phyloP scores from a whole-genome alignment of 2,329 filamentous ascomycete species.

The Metarhizium album region DNA sequence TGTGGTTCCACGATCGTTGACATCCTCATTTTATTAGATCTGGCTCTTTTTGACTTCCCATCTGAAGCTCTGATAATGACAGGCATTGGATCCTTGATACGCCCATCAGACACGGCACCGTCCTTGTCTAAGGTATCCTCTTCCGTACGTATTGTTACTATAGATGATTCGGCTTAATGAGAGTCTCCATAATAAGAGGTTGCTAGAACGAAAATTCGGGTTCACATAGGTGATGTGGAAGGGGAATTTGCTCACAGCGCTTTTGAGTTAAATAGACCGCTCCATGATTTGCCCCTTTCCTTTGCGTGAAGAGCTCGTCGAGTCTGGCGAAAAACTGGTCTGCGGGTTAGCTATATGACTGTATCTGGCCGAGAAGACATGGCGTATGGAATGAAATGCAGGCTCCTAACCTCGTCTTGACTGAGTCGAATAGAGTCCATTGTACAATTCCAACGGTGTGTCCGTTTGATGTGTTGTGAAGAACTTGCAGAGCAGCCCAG shows the following conservation, averaged over 20 bases:
- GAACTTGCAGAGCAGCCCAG: background rate
- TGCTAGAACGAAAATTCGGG: background rate
- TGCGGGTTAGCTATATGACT: background rate
- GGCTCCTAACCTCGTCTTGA: slow-evolving; percentile 27
- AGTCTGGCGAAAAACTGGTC: slow-evolving; percentile 65
- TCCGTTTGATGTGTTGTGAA: background rate
- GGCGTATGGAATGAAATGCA: background rate
- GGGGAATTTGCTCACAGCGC: slow-evolving; percentile 40
- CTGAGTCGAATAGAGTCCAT: slow-evolving; percentile 22
- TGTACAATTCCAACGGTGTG: background rate
- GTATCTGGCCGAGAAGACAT: background rate
- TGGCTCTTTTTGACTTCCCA: slow-evolving; percentile 53
- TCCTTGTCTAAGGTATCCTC: slow-evolving; percentile 22
- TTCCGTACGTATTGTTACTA: background rate
- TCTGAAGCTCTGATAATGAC: slow-evolving; percentile 79
- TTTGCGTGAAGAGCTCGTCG: slow-evolving; percentile 53
- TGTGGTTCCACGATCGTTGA: slow-evolving; percentile 73
- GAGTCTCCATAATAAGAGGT: background rate
- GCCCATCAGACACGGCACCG: slow-evolving; percentile 49
- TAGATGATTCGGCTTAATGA: background rate
- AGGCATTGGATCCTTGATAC: slow-evolving; percentile 49
- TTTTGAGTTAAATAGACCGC: slow-evolving; percentile 69
- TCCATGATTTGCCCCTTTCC: slow-evolving; percentile 60
- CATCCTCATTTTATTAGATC: slow-evolving; percentile 56
- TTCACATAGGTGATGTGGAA: background rate